Evolutionary conservation across 2,329 filamentous ascomycete species (phyloP).

Genomic region (Aspergillus caelatus): DNA sequence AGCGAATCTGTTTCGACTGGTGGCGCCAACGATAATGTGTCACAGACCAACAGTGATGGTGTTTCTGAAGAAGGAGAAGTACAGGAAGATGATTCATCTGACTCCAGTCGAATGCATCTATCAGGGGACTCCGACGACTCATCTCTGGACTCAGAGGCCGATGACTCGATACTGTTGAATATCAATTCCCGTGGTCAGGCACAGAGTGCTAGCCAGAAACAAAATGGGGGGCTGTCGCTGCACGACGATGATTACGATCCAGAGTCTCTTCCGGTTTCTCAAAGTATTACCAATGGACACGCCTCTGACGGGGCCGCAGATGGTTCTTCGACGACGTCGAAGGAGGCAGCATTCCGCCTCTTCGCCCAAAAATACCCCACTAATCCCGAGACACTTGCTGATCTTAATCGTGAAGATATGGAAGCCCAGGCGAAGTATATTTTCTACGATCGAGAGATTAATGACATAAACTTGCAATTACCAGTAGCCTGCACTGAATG

Average conservation of each 20-base stretch:
- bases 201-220: constrained; percentile 12
- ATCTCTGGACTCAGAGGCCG: constrained; percentile 39
- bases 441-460: constrained; percentile 41
- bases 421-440: constrained; percentile 43
- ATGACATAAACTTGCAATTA: constrained; percentile 43
- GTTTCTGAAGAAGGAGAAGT: constrained; percentile 34
- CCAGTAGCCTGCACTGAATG: constrained; percentile 48
- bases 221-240: constrained; percentile 11
- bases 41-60: constrained; percentile 13
- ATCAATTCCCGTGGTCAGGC: constrained; percentile 29
- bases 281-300: constrained; percentile 13
- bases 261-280: constrained; percentile 18
- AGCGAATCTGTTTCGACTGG: constrained; percentile 35
- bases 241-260: constrained; percentile 28
- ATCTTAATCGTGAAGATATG: constrained; percentile 43
- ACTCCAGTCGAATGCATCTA: constrained; percentile 16
- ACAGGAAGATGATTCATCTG: constrained; percentile 22
- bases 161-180: constrained; percentile 48
- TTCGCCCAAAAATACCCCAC: constrained; percentile 39
- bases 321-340: constrained; percentile 23
- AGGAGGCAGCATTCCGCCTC: constrained; percentile 37
- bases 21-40: constrained; percentile 16
- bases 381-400: constrained; percentile 37
- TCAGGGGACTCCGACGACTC: constrained; percentile 37
- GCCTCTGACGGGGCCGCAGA: constrained; percentile 9